Base-by-base conservation (phyloP, 805 yeast genomes). In the Starmerella cellae region DNA sequence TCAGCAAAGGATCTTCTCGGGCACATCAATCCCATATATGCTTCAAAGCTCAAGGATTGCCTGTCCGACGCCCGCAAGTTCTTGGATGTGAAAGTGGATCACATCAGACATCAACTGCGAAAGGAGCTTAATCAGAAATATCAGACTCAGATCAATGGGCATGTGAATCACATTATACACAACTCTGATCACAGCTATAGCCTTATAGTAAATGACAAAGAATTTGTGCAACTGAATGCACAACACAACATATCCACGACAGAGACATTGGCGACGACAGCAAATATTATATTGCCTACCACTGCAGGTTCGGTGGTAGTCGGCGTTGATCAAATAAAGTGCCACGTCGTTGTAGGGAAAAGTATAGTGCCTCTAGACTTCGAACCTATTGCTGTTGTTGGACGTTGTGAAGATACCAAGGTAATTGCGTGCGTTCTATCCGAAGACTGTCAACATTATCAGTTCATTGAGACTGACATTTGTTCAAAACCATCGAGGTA, bases 401-500 rank as follows among this genome's bases (percentile, higher is more conserved):
- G 41, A 2, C 26, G 44, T 3, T 16, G 17, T n/a, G 42, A 40
- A 10, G 38, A 35, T 13, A 5, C 26, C 29, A 4, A 2, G 6
- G 24, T 33, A 14, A 22, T 30, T 2, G 43, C 37, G 6, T 46
- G 49, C 26, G 43, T 41, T 3, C 24, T 46, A 9, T 43, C 49
- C 10, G 42, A 43, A 18, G 49, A 46, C 35, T 33, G 39, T 13
- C 49, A 40, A 27, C 49, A 47, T 23, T 47, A 39, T 20, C 40
- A 44, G 33, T 44, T 47, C 24, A 4, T 38, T 4, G 47, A 44
- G 18, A 4, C 8, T 16, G 5, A 4, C 5, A 11, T 22, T 9
- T n/a, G 16, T n/a, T n/a, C n/a, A n/a, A n/a, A n/a, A n/a, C n/a
- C n/a, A n/a, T n/a, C n/a, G n/a, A n/a, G n/a, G n/a, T n/a, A n/a